These are phyloP conservation scores for Ceratocystis lukuohia DNA, from an alignment of 2,329 filamentous ascomycete genomes.

Conservation along the genomic window DNA sequence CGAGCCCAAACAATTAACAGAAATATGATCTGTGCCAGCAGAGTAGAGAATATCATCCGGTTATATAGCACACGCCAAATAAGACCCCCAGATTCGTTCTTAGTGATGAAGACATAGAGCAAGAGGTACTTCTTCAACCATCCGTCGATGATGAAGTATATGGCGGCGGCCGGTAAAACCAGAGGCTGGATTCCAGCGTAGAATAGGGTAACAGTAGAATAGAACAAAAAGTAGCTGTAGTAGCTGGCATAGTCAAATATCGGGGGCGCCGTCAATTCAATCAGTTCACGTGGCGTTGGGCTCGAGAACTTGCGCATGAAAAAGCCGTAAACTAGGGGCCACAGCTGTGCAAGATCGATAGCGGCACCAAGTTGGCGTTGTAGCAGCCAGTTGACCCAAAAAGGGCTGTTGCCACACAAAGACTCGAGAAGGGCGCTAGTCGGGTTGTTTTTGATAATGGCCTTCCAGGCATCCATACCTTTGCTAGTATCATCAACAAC, in stretches of 20 bases:
- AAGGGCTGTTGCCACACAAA: conserved; percentile 69
- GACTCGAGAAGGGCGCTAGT: conserved; percentile 54
- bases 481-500: conserved; percentile 47
- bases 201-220: conserved; percentile 74
- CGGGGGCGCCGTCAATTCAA: conserved; percentile 83
- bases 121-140: conserved; percentile 91
- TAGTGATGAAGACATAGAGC: conserved; percentile 90
- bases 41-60: conserved; percentile 69
- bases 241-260: conserved; percentile 91
- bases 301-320: conserved; percentile 71
- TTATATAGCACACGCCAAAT: conserved; percentile 92
- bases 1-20: conserved; percentile 62
- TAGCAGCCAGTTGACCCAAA: conserved; percentile 88
- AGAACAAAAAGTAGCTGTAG: conserved; percentile 97
- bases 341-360: conserved; percentile 82
- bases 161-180: conserved; percentile 67
- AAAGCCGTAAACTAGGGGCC: conserved; percentile 72
- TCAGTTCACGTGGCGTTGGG: conserved; percentile 80
- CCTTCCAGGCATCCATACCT: conserved; percentile 51
- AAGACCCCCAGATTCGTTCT: conserved; percentile 85
- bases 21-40: conserved; percentile 66
- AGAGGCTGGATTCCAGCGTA: conserved; percentile 79
- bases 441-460: conserved; percentile 51
- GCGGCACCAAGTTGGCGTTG: conserved; percentile 88
- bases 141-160: conserved; percentile 80